Conservation (phyloP, 805 yeast species). For the Candida endomychidarum region DNA sequence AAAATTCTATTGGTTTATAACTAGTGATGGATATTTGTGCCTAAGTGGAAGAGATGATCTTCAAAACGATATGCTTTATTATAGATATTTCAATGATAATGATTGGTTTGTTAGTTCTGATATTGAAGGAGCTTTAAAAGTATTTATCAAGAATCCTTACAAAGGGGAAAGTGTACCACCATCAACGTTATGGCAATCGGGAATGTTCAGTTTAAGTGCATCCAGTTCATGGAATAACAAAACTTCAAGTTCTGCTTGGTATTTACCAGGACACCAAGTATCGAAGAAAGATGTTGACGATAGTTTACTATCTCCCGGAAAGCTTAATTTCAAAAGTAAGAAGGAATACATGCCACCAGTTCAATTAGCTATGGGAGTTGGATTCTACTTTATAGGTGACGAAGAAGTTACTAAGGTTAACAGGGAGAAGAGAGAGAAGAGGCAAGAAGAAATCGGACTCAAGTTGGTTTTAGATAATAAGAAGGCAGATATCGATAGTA, state of each 20-base stretch:
- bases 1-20: conserved; percentile 91
- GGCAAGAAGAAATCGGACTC: conserved; percentile 40
- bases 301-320: conserved; percentile 58
- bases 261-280: conserved; percentile 66
- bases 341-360: conserved; percentile 70
- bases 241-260: conserved; percentile 81
- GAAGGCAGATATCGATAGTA: conserved; percentile 36
- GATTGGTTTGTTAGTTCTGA: conserved; percentile 78
- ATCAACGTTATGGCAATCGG: conserved; percentile 85
- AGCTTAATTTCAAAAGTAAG: conserved; percentile 53
- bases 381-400: conserved; percentile 70
- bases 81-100: conserved; percentile 68
- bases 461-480: conserved; percentile 34
- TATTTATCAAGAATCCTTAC: conserved; percentile 77
- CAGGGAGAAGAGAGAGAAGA: conserved; percentile 25
- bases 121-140: conserved; percentile 69
- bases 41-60: conserved; percentile 80
- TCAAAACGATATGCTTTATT: conserved; percentile 79
- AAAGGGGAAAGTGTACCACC: conserved; percentile 77
- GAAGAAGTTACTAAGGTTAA: conserved; percentile 47
- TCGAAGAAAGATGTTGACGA: conserved; percentile 69
- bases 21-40: conserved; percentile 84
- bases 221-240: conserved; percentile 91
- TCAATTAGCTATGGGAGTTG: conserved; percentile 90
- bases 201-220: conserved; percentile 75